Evolutionary conservation across 2,329 filamentous ascomycete species (phyloP), one percentile per base, ranked within the genome.

Genomic region (Neofusicoccum sp.): DNA sequence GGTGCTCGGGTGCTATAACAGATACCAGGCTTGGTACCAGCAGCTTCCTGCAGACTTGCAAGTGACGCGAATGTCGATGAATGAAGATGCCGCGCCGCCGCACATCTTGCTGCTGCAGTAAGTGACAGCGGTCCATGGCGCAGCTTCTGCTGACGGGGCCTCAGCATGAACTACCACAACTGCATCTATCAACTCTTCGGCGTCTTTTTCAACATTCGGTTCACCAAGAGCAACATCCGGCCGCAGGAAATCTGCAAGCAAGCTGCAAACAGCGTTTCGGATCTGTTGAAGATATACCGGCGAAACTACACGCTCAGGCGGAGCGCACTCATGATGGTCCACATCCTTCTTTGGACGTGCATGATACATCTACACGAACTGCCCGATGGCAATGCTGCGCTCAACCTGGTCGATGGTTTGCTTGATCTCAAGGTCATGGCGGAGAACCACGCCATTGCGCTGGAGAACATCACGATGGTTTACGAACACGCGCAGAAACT

Each of bases 101-200:
- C 86, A 89, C 47, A 87, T 91, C 36, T 75, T 92, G 20, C 87
- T 89, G 63, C 82, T 89, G 38, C 89, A 91, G 89, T 91, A 78
- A 79, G 89, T 45, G 26, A 30, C 20, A 12, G 12, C n/a, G 16
- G 40, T 20, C 44, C n/a, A 31, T 6, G 14, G 11, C 8, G n/a
- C 51, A 30, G 1, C 30, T 14, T 14, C n/a, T 30, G 36, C 48
- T 53, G 16, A 53, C 30, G 5, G 6, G 9, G 2, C 5, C 16
- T 14, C 14, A 58, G 54, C 20, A 47, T 47, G 41, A 20, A 11
- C 6, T 58, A 45, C 41, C 54, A 58, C 26, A 45, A 34, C 20
- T 58, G 54, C 30, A 36, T 47, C 1, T 38, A 31, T 44, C 54
- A 44, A 20, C 54, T 58, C 11, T 58, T 58, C 30, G n/a, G n/a